Base-by-base conservation (phyloP, 1,139 yeast species). In the Yamadazyma jaroonii region DNA sequence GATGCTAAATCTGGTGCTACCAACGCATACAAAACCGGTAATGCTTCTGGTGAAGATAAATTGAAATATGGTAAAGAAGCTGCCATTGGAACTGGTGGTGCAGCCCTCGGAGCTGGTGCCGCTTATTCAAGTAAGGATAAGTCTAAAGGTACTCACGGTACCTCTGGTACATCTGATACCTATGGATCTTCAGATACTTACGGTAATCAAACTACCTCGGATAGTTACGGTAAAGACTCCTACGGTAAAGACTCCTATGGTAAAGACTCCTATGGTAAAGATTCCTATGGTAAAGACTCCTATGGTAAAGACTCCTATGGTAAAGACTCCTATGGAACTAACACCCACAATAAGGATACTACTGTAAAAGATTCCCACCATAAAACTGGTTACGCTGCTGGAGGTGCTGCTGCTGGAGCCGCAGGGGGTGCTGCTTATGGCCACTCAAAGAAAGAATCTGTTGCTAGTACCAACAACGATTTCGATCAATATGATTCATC, bases 61-160 rank as follows among this genome's bases (percentile, higher is more conserved):
- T 13, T 37, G 25, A 41, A 38, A 12, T 43, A 44, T 29, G 49
- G 49, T 35, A 46, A 46, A 33, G 48, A 44, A 21, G 49, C 49
- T 24, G 45, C 46, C 17, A 33, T 37, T 22, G 48, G 41, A 14
- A 45, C 42, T 14, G 49, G 43, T 31, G 37, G 42, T 25, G 47
- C 46, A 13, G 44, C 42, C 15, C 46, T 42, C 25, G 48, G 49
- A 17, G 46, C 46, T 25, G 44, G 41, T 30, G 47, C 35, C 13
- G 50, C 45, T 12, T 43, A 44, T 17, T 17, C 20, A 4, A 17
- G 20, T 17, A 17, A 6, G 20, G 20, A 17, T 17, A 17, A 17
- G 6, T 17, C 20, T 17, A 17, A 17, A 4, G 6, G 6, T 17
- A 17, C 20, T 17, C 20, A 17, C 6, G 20, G 20, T 17, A 17